A percentile compares a stretch with the other conserved stretches of the same genome.
Conservation (phyloP, 106 monocot genomes). For the Iris macrosiphon region DNA sequence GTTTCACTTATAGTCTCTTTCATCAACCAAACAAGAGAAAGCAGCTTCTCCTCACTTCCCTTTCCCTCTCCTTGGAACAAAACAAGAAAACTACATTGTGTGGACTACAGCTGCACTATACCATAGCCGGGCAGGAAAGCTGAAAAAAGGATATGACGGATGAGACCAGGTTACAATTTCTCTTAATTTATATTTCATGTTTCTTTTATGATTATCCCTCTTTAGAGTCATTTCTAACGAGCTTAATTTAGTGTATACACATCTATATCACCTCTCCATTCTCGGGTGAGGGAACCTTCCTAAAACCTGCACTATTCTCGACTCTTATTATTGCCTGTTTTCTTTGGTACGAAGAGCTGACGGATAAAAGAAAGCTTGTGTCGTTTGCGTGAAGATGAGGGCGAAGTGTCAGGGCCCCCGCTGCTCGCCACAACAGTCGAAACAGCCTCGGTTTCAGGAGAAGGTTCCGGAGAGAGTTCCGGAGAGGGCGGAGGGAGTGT, state of each 20-base stretch:
- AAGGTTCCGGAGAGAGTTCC: neutral
- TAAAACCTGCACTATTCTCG: slow-evolving; percentile 2
- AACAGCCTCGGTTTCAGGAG: slow-evolving; percentile 5
- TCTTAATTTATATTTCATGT: neutral
- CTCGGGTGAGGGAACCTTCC: neutral
- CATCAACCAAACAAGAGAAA: too few species aligned
- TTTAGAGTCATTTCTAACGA: slow-evolving; percentile 4
- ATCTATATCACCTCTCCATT: neutral
- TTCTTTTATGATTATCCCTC: slow-evolving; percentile 9
- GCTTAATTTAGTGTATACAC: neutral
- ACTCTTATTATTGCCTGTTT: slow-evolving; percentile 19
- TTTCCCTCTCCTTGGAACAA: too few species aligned
- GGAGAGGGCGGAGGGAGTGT: slow-evolving; percentile 52
- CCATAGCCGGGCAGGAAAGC: too few species aligned
- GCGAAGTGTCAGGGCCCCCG: slow-evolving; percentile 12
- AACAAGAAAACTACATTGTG: too few species aligned
- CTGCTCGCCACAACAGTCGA: slow-evolving; percentile 10
- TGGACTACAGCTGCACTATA: too few species aligned
- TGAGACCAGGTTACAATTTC: too few species aligned
- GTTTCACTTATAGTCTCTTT: too few species aligned
- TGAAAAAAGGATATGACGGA: too few species aligned
- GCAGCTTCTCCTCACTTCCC: too few species aligned
- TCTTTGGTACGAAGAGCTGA: slow-evolving; percentile 40
- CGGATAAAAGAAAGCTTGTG: slow-evolving; percentile 58
- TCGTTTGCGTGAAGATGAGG: slow-evolving; percentile 38